Conservation (phyloP, 805 yeast genomes). For the Torulaspora gathmanii region DNA sequence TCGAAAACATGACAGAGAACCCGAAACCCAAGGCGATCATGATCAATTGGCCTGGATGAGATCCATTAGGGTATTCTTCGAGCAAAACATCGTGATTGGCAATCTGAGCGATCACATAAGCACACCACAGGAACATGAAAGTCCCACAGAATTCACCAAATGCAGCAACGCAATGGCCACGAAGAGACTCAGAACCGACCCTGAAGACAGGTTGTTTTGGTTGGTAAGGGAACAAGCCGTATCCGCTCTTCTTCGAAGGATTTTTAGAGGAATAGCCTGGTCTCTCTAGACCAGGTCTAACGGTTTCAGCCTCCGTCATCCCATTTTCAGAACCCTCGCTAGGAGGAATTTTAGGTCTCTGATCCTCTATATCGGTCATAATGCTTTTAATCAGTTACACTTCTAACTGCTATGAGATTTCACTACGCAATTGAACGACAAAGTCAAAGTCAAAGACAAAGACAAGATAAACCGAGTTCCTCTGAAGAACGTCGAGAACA, state of each 20-base stretch:
- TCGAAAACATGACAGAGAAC: constrained; percentile 58
- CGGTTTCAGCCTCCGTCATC: constrained; percentile 1
- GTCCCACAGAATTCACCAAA: constrained; percentile 85
- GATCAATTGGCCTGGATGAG: constrained; percentile 62
- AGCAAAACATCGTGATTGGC: constrained; percentile 57
- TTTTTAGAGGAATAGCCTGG: neutral
- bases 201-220: constrained; percentile 33
- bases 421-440: too few relatives aligned
- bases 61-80: constrained; percentile 35
- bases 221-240: constrained; percentile 8
- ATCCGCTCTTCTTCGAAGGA: neutral
- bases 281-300: neutral
- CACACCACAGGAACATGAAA: constrained; percentile 75
- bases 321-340: constrained; percentile 1
- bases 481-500: too few relatives aligned
- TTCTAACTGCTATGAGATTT: too few relatives aligned
- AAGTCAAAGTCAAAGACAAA: too few relatives aligned
- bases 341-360: neutral
- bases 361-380: constrained; percentile 5
- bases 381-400: too few relatives aligned
- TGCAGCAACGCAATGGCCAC: constrained; percentile 64
- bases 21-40: constrained; percentile 88
- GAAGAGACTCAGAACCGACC: constrained; percentile 40
- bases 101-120: constrained; percentile 75
- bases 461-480: too few relatives aligned